These are phyloP conservation scores for Lachnellula willkommii DNA, from an alignment of 2,329 filamentous ascomycete genomes.

Conservation along the genomic window DNA sequence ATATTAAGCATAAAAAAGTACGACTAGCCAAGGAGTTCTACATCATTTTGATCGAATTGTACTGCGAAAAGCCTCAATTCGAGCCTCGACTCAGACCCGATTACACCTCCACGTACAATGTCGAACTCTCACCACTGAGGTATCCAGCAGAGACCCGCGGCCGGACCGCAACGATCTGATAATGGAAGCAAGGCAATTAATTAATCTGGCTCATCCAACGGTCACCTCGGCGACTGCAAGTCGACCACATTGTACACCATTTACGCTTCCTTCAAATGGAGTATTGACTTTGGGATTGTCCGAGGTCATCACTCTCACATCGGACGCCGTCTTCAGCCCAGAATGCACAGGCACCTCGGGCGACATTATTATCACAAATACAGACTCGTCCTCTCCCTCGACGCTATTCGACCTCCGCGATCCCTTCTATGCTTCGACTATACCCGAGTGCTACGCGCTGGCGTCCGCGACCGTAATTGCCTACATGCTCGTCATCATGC, in stretches of 20 bases:
- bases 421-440: conserved; percentile 90
- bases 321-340: conserved; percentile 45
- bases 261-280: conserved; percentile 55
- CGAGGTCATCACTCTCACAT: conserved; percentile 36
- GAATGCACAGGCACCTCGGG: conserved; percentile 38
- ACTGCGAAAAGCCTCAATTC: background rate
- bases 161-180: conserved; percentile 23
- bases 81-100: background rate
- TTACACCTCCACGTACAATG: conserved; percentile 11
- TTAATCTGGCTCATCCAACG: conserved; percentile 29
- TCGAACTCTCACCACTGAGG: conserved; percentile 12
- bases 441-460: conserved; percentile 88
- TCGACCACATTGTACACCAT: conserved; percentile 53
- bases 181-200: conserved; percentile 28
- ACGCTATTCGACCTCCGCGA: conserved; percentile 57
- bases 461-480: conserved; percentile 86
- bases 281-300: conserved; percentile 38
- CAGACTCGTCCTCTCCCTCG: conserved; percentile 11
- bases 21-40: background rate
- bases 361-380: conserved; percentile 24
- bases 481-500: conserved; percentile 81
- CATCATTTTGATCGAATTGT: background rate
- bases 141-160: conserved; percentile 20
- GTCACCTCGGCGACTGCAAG: conserved; percentile 30
- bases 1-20: background rate